Evolutionary conservation across 139 green algal species (phyloP), one percentile per base, ranked within the genome.

Genomic region (Auxenochlorella pyrenoidosa): DNA sequence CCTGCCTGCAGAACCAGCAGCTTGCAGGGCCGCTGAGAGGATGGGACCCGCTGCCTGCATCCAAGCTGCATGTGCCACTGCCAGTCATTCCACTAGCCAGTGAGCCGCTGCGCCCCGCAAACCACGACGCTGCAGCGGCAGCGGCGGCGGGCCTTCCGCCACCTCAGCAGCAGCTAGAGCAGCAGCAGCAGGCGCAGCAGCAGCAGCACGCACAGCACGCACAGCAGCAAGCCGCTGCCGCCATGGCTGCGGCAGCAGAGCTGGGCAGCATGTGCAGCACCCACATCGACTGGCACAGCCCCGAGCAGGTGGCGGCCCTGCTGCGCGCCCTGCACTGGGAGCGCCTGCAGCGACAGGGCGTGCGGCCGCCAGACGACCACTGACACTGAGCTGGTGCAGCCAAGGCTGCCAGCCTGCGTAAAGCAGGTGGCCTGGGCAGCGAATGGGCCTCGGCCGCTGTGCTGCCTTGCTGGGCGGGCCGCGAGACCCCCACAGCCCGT

Each of bases 321-420:
- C 78, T 83, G 78, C 78, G 78, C 78, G 70, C 70, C 51, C 78
- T 83, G 54, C 78, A 83, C 51, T 5, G 70, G 51, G 78, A 83
- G 51, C 78, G 78, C 5, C 51, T 83, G 78, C 78, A 60, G 19
- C 78, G 78, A 18, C 80, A 65, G 15, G 41, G 80, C 6, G 36
- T 59, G 28, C 51, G 77, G 43, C 63, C 75, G 80, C 80, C 63
- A n/a, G 13, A 24, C 18, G 54, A 63, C 10, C 75, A 76, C 63
- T 32, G 63, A 24, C 54, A 63, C 15, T 63, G 54, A 63, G 54
- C 47, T n/a, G 47, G 47, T 18, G 10, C 47, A 54, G 8, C 6
- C 6, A 54, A 6, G 10, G 47, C 6, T 10, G 47, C 47, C 8
- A 54, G 47, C 47, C 10, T 54, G 47, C 47, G 10, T 54, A 10